Base-by-base conservation (phyloP, 495 filamentous ascomycete species). In the Trypethelium eluteriae region DNA sequence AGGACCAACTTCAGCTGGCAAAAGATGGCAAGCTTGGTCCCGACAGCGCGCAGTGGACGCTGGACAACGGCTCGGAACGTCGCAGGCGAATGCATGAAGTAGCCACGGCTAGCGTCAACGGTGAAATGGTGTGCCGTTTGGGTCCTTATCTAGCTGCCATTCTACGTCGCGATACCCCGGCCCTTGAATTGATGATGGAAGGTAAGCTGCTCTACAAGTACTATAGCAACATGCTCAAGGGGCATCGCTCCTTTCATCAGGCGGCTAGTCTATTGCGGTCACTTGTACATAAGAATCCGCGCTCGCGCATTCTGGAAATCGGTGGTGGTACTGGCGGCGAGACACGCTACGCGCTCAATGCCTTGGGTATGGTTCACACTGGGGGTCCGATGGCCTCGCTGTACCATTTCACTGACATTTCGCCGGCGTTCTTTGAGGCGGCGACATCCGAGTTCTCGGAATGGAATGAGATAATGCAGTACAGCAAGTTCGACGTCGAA, bases 391-490 rank as follows among this genome's bases (percentile, higher is more conserved):
- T 44, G 41, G 41, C 41, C 7, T 44, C 41, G 14, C 41, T 44
- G 38, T 72, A 67, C 62, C 34, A 59, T 25, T 72, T 57, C 62
- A 72, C 71, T 32, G 69, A 72, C 57, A 63, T 70, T n/a, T 70
- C 71, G 1, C 12, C 61, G 2, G 49, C 16, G 16, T 70, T 70
- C 39, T 70, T 72, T 38, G 66, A 68, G 39, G 35, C 38, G 18
- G 69, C 69, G 11, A 38, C 46, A 47, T 53, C 50, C 14, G 61
- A 67, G 46, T 70, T 72, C 57, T 25, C 36, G 9, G 25, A 16
- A 12, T 62, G 63, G 50, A 44, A 57, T 14, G 63, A 39, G 7
- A 39, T 70, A 16, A 56, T 70, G 35, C 25, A 62, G 14, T 72
- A 65, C 57, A 57, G 65, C 16, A 64, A 38, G 47, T 62, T 72